These are phyloP conservation scores for barley (Hordeum vulgare) DNA, from an alignment of 176 grass and related monocot species.

Conservation along the genomic window DNA sequence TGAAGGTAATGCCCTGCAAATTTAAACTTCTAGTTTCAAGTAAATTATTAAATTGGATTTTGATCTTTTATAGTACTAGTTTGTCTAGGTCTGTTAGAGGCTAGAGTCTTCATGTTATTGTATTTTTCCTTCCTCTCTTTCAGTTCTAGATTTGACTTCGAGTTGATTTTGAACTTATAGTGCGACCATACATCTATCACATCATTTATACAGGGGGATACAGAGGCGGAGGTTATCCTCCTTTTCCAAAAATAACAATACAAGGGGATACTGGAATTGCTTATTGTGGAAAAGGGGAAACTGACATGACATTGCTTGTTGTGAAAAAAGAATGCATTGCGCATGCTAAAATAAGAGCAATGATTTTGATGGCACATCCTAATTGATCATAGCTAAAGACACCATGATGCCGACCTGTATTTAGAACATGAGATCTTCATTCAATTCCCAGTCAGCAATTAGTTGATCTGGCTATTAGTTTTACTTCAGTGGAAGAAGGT, in stretches of 20 bases:
- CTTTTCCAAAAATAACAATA: no score
- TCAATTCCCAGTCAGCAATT: no score
- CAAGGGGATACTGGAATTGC: not conserved
- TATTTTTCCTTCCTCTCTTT: not conserved
- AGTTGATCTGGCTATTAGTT: no score
- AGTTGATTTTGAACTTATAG: not conserved
- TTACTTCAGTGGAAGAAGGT: no score
- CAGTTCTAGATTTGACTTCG: not conserved
- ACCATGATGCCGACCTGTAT: no score
- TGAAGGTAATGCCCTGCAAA: constrained; percentile 56
- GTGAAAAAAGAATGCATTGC: not conserved
- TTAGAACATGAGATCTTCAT: no score
- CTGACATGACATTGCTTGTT: not conserved
- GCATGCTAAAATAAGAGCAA: no score
- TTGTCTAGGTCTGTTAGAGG: not conserved
- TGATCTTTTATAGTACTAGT: not conserved
- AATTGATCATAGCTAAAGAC: no score
- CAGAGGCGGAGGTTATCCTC: not conserved
- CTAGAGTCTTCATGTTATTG: not conserved
- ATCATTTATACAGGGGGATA: not conserved
- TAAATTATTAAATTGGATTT: not conserved
- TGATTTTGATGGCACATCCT: no score
- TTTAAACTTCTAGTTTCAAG: not conserved
- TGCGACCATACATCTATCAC: not conserved
- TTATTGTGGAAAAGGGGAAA: not conserved